Evolutionary conservation across 2,329 filamentous ascomycete genomes (phyloP), one percentile per base, ranked within the genome.

Genomic region (Fusarium annulatum): DNA sequence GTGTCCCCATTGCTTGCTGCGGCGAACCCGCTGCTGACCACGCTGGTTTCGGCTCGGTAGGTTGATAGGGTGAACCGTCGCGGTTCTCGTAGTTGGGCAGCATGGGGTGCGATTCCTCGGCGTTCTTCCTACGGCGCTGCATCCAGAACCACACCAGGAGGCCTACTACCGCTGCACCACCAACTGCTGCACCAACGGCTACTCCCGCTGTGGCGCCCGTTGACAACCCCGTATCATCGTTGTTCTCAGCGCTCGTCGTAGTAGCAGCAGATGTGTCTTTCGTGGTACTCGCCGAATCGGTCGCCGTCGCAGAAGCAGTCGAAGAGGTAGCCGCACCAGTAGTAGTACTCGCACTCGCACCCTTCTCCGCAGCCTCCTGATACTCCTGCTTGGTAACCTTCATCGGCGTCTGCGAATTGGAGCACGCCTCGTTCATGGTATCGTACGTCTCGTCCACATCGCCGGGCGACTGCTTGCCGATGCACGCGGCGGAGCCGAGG

Each of bases 401-500:
- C 26, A 89, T 76, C 1, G 84, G 84, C 12, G 86, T 87, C 6
- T 81, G 77, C 0, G 85, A 87, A 30, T 81, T 77, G 5, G 77
- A 72, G 74, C 88, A 89, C 16, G 86, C 85, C 19, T 74, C 73
- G 6, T 75, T 67, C 81, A 89, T 83, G 7, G 79, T 85, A 11
- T 79, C 74, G 72, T 86, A 89, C 21, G 86, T 85, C 21, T 76
- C 63, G 19, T 79, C 69, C 10, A 88, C 71, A 49, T 88, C 84
- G 28, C 28, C 72, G 1, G 78, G 75, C 23, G 74, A 76, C 7
- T 75, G 39, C 21, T 75, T 65, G 12, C 84, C 86, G 18, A 89
- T 76, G 70, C 88, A 89, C 18, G 69, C 72, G 6, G 87, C 88
- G 5, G 85, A 76, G 39, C 82, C 81, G 26, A 83, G 84, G 67